Evolutionary conservation across 2,329 filamentous ascomycete species (phyloP).

Genomic region (Colletotrichum tofieldiae): DNA sequence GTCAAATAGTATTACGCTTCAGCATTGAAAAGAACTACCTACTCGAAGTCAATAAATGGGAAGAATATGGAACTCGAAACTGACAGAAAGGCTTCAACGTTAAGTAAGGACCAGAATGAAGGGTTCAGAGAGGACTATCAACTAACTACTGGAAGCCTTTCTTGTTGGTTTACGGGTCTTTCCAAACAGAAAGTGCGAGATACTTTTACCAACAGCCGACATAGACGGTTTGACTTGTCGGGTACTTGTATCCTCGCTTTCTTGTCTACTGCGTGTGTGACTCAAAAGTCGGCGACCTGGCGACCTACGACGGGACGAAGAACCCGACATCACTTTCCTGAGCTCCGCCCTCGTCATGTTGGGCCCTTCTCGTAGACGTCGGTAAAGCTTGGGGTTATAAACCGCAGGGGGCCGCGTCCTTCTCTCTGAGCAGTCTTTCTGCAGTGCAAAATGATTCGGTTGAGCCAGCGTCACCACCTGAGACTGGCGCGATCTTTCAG

Average conservation of each 20-base stretch:
- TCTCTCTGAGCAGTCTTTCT: too few species aligned
- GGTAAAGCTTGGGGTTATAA: too few species aligned
- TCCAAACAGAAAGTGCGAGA: background rate
- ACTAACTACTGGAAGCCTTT: too few species aligned
- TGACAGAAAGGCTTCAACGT: background rate
- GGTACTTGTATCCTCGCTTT: too few species aligned
- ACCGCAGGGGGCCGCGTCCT: background rate
- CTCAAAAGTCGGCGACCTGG: background rate
- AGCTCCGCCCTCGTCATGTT: slow-evolving; percentile 12
- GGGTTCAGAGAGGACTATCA: too few species aligned
- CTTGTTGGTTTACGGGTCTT: too few species aligned
- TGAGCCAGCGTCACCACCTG: too few species aligned
- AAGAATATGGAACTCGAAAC: background rate
- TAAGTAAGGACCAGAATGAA: too few species aligned
- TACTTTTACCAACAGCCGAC: background rate
- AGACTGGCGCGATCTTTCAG: background rate
- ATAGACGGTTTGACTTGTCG: background rate
- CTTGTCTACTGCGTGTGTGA: too few species aligned
- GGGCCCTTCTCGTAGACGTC: background rate
- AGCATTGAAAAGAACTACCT: background rate
- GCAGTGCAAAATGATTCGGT: too few species aligned
- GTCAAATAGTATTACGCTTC: background rate
- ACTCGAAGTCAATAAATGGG: background rate
- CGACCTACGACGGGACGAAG: background rate
- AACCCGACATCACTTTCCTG: background rate